Base-by-base conservation (phyloP, 2,329 filamentous ascomycete genomes). In the Pestalotiopsis sp. region DNA sequence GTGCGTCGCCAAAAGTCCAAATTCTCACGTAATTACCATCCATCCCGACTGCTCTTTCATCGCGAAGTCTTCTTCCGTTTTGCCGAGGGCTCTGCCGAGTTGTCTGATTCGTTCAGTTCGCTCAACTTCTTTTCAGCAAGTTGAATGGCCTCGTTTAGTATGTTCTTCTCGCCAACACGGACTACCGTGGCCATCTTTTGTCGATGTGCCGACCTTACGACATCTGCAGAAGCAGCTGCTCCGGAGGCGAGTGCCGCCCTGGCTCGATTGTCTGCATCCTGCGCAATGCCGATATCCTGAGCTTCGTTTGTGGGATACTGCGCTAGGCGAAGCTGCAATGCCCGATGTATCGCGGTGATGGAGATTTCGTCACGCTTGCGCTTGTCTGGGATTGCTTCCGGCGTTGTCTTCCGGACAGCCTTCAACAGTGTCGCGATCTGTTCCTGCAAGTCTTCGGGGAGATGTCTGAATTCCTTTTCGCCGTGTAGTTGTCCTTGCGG, bases 91-190 rank as follows among this genome's bases (percentile, higher is more conserved):
- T 76, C 75, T 12, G 62, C 39, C 4, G 72, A 72, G 3, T 64
- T 66, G 6, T 69, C 68, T 27, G 57, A 68, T 41, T 65, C 67
- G 17, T 67, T 62, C 17, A 75, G 39, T 25, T 71, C 69, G 17
- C 70, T 70, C 17, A 77, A 62, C 66, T 74, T 77, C 45, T 74
- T 76, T 71, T 77, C 79, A 62, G 79, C 71, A 14, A 79, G 73
- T 12, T 70, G 72, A 69, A 86, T 82, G 1, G 89, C 83, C 74
- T 89, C 84, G 67, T 83, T 80, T 27, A 94, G 76, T 5, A 95
- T 82, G 72, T 85, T 84, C 78, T 94, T 94, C 80, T 95, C 93
- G 14, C 92, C 93, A 2, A 90, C 80, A 69, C 93, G 87, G 45
- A 94, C 91, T 64, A 87, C 82, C 25, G 90, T 75, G 0, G 92